phyloP scores from a whole-genome alignment of 306 rosid genomes.

The Pterocarpus macrocarpus region DNA sequence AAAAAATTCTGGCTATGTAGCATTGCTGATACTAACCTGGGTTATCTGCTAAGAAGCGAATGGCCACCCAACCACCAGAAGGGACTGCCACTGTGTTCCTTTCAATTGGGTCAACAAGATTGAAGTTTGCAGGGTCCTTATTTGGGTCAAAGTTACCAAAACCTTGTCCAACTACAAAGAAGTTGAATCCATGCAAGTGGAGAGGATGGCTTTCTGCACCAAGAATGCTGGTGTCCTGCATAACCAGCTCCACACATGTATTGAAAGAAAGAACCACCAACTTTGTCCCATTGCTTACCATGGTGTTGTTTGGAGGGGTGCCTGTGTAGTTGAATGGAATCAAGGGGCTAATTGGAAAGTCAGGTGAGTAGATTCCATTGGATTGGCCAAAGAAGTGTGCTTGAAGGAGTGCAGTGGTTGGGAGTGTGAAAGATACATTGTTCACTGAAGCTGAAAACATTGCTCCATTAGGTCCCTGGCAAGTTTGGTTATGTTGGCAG shows the following conservation, averaged over 20 bases:
- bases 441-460: constrained; percentile 65
- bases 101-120: constrained; percentile 56
- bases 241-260: constrained; percentile 55
- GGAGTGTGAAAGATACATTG: constrained; percentile 59
- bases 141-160: constrained; percentile 59
- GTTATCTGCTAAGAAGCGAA: constrained; percentile 60
- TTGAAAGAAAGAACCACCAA: constrained; percentile 52
- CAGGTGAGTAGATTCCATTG: constrained; percentile 47
- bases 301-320: constrained; percentile 22
- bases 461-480: constrained; percentile 64
- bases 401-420: constrained; percentile 56
- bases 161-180: constrained; percentile 65
- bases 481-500: constrained; percentile 50
- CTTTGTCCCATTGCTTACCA: constrained; percentile 56
- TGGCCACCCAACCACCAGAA: constrained; percentile 62
- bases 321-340: constrained; percentile 59
- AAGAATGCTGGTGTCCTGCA: constrained; percentile 63
- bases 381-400: constrained; percentile 55
- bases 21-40: constrained; percentile 45
- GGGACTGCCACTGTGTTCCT: constrained; percentile 62
- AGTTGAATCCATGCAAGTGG: constrained; percentile 63
- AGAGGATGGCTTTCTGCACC: constrained; percentile 9
- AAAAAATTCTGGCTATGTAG: no score
- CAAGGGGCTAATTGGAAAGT: constrained; percentile 52
- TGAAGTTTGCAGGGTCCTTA: constrained; percentile 50